Evolutionary conservation across 2,329 filamentous ascomycete species (phyloP), one percentile per base, ranked within the genome.

Genomic region (Pseudogymnoascus sp.): DNA sequence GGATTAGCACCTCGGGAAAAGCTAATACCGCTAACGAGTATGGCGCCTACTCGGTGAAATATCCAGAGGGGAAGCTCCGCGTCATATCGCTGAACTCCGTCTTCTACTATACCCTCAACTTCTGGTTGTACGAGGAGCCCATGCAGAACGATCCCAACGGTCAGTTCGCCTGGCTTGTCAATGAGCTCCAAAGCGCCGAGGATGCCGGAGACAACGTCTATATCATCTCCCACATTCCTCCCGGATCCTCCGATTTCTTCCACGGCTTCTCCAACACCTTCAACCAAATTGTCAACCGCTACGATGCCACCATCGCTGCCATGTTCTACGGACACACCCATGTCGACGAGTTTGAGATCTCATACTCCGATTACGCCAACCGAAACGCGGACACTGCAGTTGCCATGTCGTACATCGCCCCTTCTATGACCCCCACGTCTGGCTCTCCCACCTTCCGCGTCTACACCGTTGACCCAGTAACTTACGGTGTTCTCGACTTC

Each of bases 61-160:
- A 73, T 4, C 30, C 45, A 5, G 62, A 65, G 36, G 69, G 66
- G 36, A 72, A 74, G 22, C 70, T 78, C 5, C 72, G 73, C 16
- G 71, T 78, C 45, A 78, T 78, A 62, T 77, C 75, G 4, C 70
- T 77, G 63, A 78, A 78, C 68, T 76, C 73, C 45, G 74, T 76
- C 62, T 71, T 77, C 62, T 78, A 75, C 66, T 78, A 77, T 66
- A 74, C 68, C 19, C 68, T 72, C 60, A 78, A 78, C 66, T 76
- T 75, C 65, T 75, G 72, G 68, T 63, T 73, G 41, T 78, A 75
- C 63, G 69, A 72, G 30, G 66, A 69, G 3, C 71, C 74, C 3
- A 76, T 77, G 70, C 69, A 73, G 30, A 66, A 63, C 11, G 76
- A 78, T 63, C 76, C 75, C 4, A 67, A 70, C 62, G 67, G 69